Conservation (phyloP, 345 rosid species). For the Arabis hirsuta region DNA sequence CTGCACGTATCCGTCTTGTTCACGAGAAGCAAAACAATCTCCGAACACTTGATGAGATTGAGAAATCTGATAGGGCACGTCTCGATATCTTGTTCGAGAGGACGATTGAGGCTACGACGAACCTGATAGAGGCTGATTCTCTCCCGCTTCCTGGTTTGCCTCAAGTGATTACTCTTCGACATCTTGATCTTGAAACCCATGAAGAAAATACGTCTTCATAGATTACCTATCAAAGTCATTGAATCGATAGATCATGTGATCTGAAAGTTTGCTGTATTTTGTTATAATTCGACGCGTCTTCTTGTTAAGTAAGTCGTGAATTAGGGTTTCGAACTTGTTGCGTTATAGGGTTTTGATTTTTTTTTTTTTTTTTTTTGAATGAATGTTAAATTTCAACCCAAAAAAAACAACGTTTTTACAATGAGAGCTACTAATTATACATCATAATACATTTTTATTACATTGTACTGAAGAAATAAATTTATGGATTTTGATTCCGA, state of each 20-base stretch:
- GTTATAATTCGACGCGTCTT: background rate
- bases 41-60: conserved; percentile 7
- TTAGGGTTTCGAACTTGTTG: background rate
- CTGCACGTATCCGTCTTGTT: conserved; percentile 12
- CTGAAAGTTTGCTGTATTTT: background rate
- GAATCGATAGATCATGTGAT: background rate
- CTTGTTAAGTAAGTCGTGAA: background rate
- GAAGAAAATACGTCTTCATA: background rate
- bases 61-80: conserved; percentile 24
- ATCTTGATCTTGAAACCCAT: too few species aligned
- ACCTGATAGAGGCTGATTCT: background rate
- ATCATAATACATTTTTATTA: too few species aligned
- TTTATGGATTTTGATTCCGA: too few species aligned
- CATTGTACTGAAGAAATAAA: too few species aligned
- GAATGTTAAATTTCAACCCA: too few species aligned
- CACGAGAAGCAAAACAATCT: conserved; percentile 10
- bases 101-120: background rate
- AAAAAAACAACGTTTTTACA: too few species aligned
- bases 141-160: background rate
- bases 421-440: too few species aligned
- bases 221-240: background rate
- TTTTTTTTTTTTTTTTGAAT: too few species aligned
- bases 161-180: background rate
- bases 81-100: conserved; percentile 7
- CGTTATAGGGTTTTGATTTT: background rate